These are phyloP conservation scores for Scopulariopsis brevicaulis DNA, from an alignment of 2,329 filamentous ascomycete genomes.

Conservation along the genomic window DNA sequence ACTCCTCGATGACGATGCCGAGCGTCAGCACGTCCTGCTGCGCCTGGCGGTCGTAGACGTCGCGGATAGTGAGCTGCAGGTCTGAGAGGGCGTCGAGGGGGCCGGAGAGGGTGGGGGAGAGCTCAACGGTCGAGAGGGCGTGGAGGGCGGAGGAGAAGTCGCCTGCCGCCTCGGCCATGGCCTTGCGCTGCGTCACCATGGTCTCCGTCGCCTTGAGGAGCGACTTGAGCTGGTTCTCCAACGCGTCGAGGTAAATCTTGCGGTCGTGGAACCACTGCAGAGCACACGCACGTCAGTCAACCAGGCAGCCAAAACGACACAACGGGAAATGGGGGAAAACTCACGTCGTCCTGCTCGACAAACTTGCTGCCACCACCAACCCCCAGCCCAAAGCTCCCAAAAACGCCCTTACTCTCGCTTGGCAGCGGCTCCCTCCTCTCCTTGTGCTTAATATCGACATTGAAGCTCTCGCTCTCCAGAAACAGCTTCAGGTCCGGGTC, in stretches of 20 bases:
- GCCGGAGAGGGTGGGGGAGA: constrained; percentile 77
- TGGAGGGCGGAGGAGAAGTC: constrained; percentile 94
- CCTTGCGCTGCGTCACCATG: constrained; percentile 85
- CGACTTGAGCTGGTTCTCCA: constrained; percentile 83
- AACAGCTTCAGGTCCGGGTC: constrained; percentile 94
- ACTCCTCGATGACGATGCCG: constrained; percentile 96
- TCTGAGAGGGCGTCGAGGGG: constrained; percentile 88
- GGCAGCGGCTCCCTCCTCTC: constrained; percentile 80
- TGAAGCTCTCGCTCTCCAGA: constrained; percentile 91
- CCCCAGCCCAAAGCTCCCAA: constrained; percentile 72
- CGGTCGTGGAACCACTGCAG: constrained; percentile 92
- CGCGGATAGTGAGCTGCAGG: constrained; percentile 83
- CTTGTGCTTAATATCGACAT: constrained; percentile 94
- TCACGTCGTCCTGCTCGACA: constrained; percentile 90
- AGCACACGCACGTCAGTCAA: constrained; percentile 7
- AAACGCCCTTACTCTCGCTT: constrained; percentile 84
- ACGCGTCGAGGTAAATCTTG: constrained; percentile 83
- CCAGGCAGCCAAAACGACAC: no score
- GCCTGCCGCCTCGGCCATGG: constrained; percentile 81
- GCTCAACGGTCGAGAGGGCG: constrained; percentile 80
- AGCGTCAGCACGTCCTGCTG: constrained; percentile 94
- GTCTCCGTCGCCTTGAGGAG: constrained; percentile 89
- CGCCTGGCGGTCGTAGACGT: constrained; percentile 92
- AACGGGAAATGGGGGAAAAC: constrained; percentile 17
- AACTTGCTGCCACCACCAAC: constrained; percentile 78